Percentiles rank a stretch among this genome's conserved stretches.
phyloP scores from a whole-genome alignment of 2,329 filamentous ascomycete genomes.

The Mycocentrospora acerina region DNA sequence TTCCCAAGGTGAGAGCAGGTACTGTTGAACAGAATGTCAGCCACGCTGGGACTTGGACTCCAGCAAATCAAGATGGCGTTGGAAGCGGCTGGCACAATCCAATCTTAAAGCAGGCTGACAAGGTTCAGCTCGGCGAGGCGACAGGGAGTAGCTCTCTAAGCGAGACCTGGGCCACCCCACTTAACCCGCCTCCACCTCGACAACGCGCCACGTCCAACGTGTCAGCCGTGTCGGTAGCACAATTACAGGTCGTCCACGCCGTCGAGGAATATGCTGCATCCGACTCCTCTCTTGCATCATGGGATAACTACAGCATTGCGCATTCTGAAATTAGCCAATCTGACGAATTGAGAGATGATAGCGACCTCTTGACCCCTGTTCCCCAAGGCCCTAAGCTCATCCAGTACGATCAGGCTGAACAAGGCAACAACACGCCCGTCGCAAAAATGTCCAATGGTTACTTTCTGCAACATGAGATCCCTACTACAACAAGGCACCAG shows the following conservation, averaged over 20 bases:
- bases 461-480: conserved; percentile 9
- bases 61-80: conserved; percentile 1
- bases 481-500: conserved; percentile 11
- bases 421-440: conserved; percentile 9
- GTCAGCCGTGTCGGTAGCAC: conserved; percentile 15
- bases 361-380: conserved; percentile 28
- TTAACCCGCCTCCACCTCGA: conserved; percentile 12
- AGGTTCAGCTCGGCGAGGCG: neutral
- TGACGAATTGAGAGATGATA: conserved; percentile 29
- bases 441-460: conserved; percentile 13
- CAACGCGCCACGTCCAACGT: conserved; percentile 9
- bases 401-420: conserved; percentile 21
- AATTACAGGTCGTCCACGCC: conserved; percentile 35
- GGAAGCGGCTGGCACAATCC: conserved; percentile 1
- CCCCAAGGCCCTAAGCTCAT: conserved; percentile 25
- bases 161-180: conserved; percentile 2
- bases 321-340: conserved; percentile 25
- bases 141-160: conserved; percentile 1
- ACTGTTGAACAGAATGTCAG: neutral
- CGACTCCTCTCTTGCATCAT: conserved; percentile 35
- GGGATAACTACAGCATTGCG: conserved; percentile 32
- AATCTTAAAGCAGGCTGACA: neutral
- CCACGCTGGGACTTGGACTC: neutral
- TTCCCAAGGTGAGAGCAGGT: conserved; percentile 4
- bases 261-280: conserved; percentile 31